Evolutionary conservation across 2,329 filamentous ascomycete genomes (phyloP).

Genomic region (Chaetomium globosum): DNA sequence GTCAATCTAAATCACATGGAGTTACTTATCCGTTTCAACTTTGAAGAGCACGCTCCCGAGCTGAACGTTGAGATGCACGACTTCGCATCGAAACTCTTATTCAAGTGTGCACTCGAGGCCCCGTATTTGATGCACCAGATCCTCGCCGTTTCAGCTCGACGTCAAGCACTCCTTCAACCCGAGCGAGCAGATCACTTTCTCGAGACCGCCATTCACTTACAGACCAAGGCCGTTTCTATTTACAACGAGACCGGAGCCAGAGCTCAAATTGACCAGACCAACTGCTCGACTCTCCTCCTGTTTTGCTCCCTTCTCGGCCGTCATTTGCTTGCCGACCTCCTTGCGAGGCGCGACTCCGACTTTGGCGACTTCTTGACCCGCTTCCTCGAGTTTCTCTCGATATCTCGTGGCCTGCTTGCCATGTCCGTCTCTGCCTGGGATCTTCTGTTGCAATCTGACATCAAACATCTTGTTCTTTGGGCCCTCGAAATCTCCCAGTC

Average conservation of each 20-base stretch:
- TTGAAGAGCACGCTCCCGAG: constrained; percentile 32
- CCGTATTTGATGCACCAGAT: constrained; percentile 46
- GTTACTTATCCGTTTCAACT: constrained; percentile 37
- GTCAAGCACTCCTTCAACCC: constrained; percentile 40
- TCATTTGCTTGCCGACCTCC: constrained; percentile 53
- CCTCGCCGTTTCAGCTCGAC: constrained; percentile 45
- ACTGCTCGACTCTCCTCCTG: constrained; percentile 47
- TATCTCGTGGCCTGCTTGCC: constrained; percentile 39
- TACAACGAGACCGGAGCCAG: constrained; percentile 41
- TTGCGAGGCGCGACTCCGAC: constrained; percentile 45
- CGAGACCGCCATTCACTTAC: constrained; percentile 48
- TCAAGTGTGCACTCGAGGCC: constrained; percentile 33
- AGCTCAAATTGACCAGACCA: constrained; percentile 38
- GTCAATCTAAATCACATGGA: constrained; percentile 39
- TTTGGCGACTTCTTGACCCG: constrained; percentile 48
- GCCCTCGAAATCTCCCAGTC: constrained; percentile 28
- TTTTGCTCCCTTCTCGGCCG: constrained; percentile 51
- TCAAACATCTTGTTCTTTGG: constrained; percentile 33
- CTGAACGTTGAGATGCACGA: constrained; percentile 31
- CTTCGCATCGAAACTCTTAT: constrained; percentile 26
- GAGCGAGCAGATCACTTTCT: constrained; percentile 36
- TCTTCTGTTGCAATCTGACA: constrained; percentile 33
- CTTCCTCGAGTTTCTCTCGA: constrained; percentile 47
- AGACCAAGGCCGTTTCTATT: constrained; percentile 48
- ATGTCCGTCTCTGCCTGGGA: constrained; percentile 35